Percentiles rank a stretch among this genome's conserved stretches.
Evolutionary conservation across 2,329 filamentous ascomycete genomes (phyloP).

Genomic region (Akanthomyces dipterigenus): DNA sequence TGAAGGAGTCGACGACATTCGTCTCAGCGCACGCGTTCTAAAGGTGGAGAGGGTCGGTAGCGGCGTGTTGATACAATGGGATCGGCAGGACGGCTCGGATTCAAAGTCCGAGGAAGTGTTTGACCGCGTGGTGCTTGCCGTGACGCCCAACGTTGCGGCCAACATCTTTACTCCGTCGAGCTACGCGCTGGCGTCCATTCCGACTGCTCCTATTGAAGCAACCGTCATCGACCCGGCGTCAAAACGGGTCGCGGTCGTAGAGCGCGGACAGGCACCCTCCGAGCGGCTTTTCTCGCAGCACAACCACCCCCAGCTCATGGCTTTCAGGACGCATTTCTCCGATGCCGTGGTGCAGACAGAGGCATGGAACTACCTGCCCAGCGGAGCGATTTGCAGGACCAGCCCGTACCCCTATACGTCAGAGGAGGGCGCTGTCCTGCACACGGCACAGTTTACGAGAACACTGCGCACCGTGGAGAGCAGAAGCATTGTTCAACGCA

Average conservation of each 20-base stretch:
- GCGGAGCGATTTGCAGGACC: constrained; percentile 46
- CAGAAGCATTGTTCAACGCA: constrained; percentile 37
- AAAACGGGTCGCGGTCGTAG: background rate
- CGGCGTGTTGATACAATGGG: constrained; percentile 2
- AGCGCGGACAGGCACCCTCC: background rate
- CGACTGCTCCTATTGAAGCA: constrained; percentile 41
- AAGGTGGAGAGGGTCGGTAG: constrained; percentile 19
- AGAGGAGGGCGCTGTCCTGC: constrained; percentile 32
- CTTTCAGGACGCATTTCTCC: constrained; percentile 29
- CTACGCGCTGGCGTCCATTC: constrained; percentile 34
- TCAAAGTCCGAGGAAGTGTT: constrained; percentile 30
- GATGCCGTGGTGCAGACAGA: constrained; percentile 34
- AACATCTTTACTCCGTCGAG: constrained; percentile 39
- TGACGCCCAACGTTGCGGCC: constrained; percentile 46
- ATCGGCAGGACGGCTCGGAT: background rate
- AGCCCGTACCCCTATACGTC: constrained; percentile 34
- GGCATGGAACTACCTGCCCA: constrained; percentile 44
- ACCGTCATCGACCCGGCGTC: constrained; percentile 29
- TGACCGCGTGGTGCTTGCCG: constrained; percentile 46
- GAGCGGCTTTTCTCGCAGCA: constrained; percentile 11
- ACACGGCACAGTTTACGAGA: constrained; percentile 42
- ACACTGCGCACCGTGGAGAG: constrained; percentile 45
- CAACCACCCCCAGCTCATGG: constrained; percentile 24
- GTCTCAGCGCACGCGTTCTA: constrained; percentile 32
- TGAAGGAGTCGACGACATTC: constrained; percentile 31